Evolutionary conservation across 306 rosid genomes (phyloP).

Genomic region (Dicorynia guianensis): DNA sequence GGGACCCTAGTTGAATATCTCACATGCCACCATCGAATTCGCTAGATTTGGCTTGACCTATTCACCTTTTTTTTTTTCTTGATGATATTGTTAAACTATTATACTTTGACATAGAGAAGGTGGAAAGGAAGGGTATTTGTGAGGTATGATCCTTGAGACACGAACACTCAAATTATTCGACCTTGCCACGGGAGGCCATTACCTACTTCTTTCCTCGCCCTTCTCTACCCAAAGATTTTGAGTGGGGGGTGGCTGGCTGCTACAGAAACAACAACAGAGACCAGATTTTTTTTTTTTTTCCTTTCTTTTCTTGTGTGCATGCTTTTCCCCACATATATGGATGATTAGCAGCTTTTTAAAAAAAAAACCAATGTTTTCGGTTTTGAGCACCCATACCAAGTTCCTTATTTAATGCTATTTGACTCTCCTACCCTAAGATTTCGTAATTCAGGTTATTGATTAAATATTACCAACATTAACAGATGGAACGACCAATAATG

Average conservation of each 20-base stretch:
- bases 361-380: background rate
- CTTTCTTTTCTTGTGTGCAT: too few relatives aligned
- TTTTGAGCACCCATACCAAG: background rate
- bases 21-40: conserved; percentile 51
- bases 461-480: too few relatives aligned
- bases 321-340: background rate
- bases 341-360: too few relatives aligned
- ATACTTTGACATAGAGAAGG: background rate
- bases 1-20: conserved; percentile 53
- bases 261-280: background rate
- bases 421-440: background rate
- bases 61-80: background rate
- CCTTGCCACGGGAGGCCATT: conserved; percentile 78
- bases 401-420: background rate
- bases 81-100: too few relatives aligned
- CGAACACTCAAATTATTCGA: conserved; percentile 61
- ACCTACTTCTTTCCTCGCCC: conserved; percentile 47
- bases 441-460: too few relatives aligned
- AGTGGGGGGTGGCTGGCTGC: too few relatives aligned
- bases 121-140: conserved; percentile 41
- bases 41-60: conserved; percentile 34
- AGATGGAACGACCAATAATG: too few relatives aligned
- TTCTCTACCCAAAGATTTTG: background rate
- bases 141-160: conserved; percentile 80
- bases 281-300: background rate